Evolutionary conservation across 768 basidiomycete genomes (phyloP).

Genomic region (Leccinum truebloodii): DNA sequence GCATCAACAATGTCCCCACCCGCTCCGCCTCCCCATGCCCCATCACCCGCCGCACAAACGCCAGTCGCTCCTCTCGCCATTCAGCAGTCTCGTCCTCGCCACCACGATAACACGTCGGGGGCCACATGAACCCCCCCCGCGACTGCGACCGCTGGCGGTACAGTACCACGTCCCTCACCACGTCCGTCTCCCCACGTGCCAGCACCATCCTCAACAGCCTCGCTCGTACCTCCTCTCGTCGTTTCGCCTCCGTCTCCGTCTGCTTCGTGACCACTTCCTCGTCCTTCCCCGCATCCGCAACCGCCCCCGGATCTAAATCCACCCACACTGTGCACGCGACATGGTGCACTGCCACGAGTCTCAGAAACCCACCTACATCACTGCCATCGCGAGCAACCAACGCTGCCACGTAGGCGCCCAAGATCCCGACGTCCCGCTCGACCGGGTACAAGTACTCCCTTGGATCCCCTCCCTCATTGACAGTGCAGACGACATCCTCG

Average conservation of each 20-base stretch:
- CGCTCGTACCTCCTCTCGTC: conserved; percentile 23
- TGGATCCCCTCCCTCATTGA: conserved; percentile 34
- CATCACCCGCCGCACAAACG: conserved; percentile 15
- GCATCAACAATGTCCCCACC: conserved; percentile 15
- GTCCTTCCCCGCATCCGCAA: not conserved
- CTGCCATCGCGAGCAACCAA: conserved; percentile 33
- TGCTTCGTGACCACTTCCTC: conserved; percentile 19
- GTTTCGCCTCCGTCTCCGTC: conserved; percentile 32
- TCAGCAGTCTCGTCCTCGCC: conserved; percentile 12
- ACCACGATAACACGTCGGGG: conserved; percentile 52
- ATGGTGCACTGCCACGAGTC: conserved; percentile 75
- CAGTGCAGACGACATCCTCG: conserved; percentile 46
- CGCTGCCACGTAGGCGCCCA: conserved; percentile 63
- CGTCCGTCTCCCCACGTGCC: conserved; percentile 46
- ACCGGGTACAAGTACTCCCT: conserved; percentile 71
- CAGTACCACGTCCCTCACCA: conserved; percentile 52
- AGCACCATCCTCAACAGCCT: conserved; percentile 56
- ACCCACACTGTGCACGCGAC: conserved; percentile 75
- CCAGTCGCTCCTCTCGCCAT: conserved; percentile 21
- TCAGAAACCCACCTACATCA: conserved; percentile 55
- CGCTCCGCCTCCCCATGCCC: conserved; percentile 12
- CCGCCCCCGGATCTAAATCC: conserved; percentile 44
- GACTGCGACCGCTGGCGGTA: conserved; percentile 51
- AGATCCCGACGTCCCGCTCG: conserved; percentile 60
- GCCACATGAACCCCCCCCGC: conserved; percentile 39